These are phyloP conservation scores for Thielaviopsis ethacetica DNA, from an alignment of 2,329 filamentous ascomycete genomes.

Conservation along the genomic window DNA sequence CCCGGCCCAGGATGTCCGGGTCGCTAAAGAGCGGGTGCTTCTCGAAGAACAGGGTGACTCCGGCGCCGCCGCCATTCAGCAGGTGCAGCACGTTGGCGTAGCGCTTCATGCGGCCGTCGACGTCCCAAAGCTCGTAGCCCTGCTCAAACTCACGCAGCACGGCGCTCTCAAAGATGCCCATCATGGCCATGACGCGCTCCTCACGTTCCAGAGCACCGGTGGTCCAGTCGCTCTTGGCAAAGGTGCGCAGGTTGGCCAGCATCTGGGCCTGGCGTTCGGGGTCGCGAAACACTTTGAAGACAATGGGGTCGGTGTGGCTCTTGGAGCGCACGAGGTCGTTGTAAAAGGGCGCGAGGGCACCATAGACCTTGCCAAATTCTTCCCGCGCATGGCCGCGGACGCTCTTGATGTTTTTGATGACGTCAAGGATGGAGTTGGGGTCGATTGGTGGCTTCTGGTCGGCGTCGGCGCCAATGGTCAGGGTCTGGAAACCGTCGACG, in stretches of 20 bases:
- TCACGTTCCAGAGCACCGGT: conserved; percentile 56
- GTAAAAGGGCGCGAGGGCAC: conserved; percentile 78
- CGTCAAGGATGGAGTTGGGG: conserved; percentile 42
- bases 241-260: conserved; percentile 62
- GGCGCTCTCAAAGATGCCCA: conserved; percentile 74
- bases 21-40: conserved; percentile 74
- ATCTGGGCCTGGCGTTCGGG: conserved; percentile 85
- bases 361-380: conserved; percentile 83
- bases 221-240: conserved; percentile 66
- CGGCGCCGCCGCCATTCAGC: conserved; percentile 65
- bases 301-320: conserved; percentile 61
- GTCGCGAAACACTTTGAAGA: conserved; percentile 76
- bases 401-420: conserved; percentile 57
- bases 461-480: conserved; percentile 35
- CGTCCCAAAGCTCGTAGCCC: conserved; percentile 76
- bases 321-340: conserved; percentile 57
- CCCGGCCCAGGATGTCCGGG: conserved; percentile 47
- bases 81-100: conserved; percentile 75
- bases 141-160: conserved; percentile 85
- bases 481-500: conserved; percentile 66
- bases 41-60: conserved; percentile 71
- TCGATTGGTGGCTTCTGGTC: conserved; percentile 15
- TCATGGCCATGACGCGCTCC: conserved; percentile 57
- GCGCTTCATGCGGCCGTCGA: conserved; percentile 73
- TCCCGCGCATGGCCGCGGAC: conserved; percentile 71